phyloP scores from a whole-genome alignment of 2,329 filamentous ascomycete species.

The Cylindrodendrum hubeiense region DNA sequence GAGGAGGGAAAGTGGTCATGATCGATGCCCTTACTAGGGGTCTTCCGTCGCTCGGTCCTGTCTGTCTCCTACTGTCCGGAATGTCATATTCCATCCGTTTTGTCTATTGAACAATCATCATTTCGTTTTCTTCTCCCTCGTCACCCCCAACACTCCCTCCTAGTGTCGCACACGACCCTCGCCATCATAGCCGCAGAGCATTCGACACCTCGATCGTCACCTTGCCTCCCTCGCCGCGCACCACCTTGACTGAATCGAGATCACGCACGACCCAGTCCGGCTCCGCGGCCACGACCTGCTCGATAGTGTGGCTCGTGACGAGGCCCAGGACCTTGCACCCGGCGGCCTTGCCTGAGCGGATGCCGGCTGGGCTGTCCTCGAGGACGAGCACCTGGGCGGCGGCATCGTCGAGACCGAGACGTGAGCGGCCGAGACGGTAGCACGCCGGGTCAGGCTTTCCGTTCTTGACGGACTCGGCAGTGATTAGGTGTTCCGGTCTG shows the following conservation, averaged over 20 bases:
- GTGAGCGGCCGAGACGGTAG: conserved; percentile 76
- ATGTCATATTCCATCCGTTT: conserved; percentile 7
- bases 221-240: conserved; percentile 66
- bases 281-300: conserved; percentile 78
- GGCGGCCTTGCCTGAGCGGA: conserved; percentile 84
- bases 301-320: conserved; percentile 83
- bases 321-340: conserved; percentile 89
- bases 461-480: conserved; percentile 79
- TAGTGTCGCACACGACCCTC: conserved; percentile 10
- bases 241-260: conserved; percentile 77
- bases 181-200: conserved; percentile 58
- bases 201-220: conserved; percentile 77
- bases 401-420: conserved; percentile 65
- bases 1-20: background rate
- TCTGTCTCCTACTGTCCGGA: background rate
- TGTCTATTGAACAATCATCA: conserved; percentile 11
- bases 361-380: conserved; percentile 90
- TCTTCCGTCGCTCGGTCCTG: background rate
- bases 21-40: conserved; percentile 7
- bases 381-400: conserved; percentile 76
- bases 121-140: background rate
- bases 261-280: conserved; percentile 91
- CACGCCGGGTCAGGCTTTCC: conserved; percentile 85
- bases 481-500: conserved; percentile 71
- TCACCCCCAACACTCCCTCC: conserved; percentile 16